Percentiles rank a stretch among this genome's conserved stretches.
Conservation (phyloP, 169 alveolate genomes). For the Plasmodium ovale region DNA sequence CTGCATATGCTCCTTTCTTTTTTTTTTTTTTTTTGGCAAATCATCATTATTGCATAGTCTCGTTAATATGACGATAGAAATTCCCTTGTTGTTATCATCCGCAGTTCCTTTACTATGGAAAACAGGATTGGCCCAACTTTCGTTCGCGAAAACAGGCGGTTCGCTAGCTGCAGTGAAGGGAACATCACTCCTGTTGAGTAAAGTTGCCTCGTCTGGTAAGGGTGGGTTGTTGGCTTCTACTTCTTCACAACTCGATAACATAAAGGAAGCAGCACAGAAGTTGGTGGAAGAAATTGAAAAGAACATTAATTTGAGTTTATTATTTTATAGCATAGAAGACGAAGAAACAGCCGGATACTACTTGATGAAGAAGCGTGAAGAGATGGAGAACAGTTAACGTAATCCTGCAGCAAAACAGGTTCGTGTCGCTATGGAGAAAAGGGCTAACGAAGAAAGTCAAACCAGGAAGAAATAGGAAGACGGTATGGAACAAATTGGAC, state of each 20-base stretch:
- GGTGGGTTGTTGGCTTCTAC: constrained; percentile 69
- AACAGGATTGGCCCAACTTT: constrained; percentile 73
- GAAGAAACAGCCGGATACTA: constrained; percentile 76
- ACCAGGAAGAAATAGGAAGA: too few relatives aligned
- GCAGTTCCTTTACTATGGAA: constrained; percentile 75
- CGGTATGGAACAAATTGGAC: too few relatives aligned
- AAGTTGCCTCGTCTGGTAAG: constrained; percentile 68
- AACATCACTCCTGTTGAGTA: constrained; percentile 62
- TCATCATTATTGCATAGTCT: not conserved
- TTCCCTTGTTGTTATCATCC: constrained; percentile 58
- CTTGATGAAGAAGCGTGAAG: constrained; percentile 71
- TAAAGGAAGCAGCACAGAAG: constrained; percentile 75
- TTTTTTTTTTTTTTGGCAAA: too few relatives aligned
- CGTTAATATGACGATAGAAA: constrained; percentile 60
- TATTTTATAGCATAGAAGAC: constrained; percentile 69
- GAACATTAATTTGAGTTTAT: constrained; percentile 34
- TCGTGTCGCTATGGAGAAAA: not conserved
- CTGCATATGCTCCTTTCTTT: not conserved
- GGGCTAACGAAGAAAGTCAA: not conserved
- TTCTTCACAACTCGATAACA: constrained; percentile 70
- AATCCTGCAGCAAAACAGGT: not conserved
- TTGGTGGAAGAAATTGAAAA: constrained; percentile 75
- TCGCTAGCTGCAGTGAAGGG: constrained; percentile 74
- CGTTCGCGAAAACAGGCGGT: constrained; percentile 77
- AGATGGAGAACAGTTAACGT: constrained; percentile 11